Base-by-base conservation (phyloP, 495 filamentous ascomycete genomes). In the Cryomyces minteri region DNA sequence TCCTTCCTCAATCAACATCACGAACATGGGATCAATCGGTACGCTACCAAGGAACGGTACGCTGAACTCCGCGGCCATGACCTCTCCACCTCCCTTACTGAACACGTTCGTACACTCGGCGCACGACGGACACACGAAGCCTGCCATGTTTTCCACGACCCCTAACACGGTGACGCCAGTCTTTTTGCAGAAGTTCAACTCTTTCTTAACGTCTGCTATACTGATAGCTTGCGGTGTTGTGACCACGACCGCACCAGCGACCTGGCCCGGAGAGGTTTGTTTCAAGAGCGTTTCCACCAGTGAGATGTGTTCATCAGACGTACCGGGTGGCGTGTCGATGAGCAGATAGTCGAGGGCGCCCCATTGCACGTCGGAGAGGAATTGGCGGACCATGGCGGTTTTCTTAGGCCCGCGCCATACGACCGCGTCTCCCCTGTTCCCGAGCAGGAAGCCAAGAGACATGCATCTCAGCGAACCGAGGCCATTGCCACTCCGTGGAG, bases 331-430 rank as follows among this genome's bases (percentile, higher is more conserved):
- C 2, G 90, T 98, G 64, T 98, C 90, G 51, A 98, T 80, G 43
- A 98, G 72, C 7, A 98, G 70, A 62, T 84, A 94, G 60, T 94
- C 86, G 31, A 86, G 72, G 8, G 73, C 68, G 31, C 79, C 82
- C 90, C 90, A 98, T n/a, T 79, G 72, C 5, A 94, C 88, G 58
- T 94, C 86, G 0, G 80, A 77, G 28, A 96, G 67, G 56, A 98
- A 96, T 55, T 98, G 90, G 31, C 84, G 79, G 38, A 98, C 87
- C 90, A 98, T 96, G 31, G 92, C 92, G 6, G 92, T 98, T 65
- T 98, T 98, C 64, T 98, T 98, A 0, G 90, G 90, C 0, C 90
- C 90, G 40, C 90, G 77, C 90, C 90, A 98, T 46, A 98, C 85
- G 0, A 98, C 86, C 4, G 88, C 87, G 53, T 94, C 86, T 49